Evolutionary conservation across 1,284 basidiomycete genomes (phyloP).

Genomic region (Spongispora temasekensis): DNA sequence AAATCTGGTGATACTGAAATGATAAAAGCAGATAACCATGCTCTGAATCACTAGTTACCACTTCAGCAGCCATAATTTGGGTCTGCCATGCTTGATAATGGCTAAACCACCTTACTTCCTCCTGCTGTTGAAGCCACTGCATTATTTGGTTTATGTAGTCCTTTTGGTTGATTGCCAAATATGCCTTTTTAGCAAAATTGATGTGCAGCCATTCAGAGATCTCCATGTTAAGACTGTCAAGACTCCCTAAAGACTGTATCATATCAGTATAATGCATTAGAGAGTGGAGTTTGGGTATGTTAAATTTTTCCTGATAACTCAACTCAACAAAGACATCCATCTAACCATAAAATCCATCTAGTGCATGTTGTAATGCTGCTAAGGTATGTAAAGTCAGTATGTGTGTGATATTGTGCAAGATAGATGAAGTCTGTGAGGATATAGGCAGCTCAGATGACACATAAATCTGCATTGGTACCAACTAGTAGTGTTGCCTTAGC

Average conservation of each 20-base stretch:
- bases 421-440: background rate
- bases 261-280: background rate
- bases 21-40: too few relatives aligned
- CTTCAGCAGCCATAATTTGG: too few relatives aligned
- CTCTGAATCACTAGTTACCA: too few relatives aligned
- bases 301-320: background rate
- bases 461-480: too few relatives aligned
- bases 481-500: too few relatives aligned
- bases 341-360: background rate
- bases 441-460: too few relatives aligned
- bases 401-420: background rate
- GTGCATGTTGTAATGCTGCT: background rate
- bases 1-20: too few relatives aligned
- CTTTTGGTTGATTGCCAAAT: background rate
- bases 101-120: too few relatives aligned
- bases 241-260: background rate
- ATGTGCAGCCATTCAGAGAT: background rate
- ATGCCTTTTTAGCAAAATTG: background rate
- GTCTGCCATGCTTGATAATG: too few relatives aligned
- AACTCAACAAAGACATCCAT: background rate
- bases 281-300: background rate
- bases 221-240: background rate
- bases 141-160: background rate
- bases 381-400: background rate
- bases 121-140: background rate